Percentiles rank a stretch among this genome's conserved stretches.
phyloP scores from a whole-genome alignment of 257 asterid genomes.

The Capsicum rhomboideum region DNA sequence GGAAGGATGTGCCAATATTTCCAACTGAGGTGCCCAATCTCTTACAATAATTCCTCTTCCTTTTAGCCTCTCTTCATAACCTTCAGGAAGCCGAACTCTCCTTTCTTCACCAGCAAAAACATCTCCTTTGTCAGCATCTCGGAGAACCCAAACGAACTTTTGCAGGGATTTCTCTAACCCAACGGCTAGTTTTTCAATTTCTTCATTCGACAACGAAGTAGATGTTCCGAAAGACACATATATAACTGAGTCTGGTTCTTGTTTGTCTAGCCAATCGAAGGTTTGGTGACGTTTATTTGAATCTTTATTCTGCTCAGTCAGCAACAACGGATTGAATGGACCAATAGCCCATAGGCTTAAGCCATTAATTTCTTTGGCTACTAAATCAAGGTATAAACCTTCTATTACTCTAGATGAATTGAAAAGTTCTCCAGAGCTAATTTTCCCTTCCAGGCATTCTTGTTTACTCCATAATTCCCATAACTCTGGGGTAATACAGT shows the following conservation, averaged over 20 bases:
- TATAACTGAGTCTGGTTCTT: slow-evolving; percentile 13
- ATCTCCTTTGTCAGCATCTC: slow-evolving; percentile 23
- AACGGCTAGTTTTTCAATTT: slow-evolving; percentile 8
- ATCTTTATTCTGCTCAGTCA: neutral
- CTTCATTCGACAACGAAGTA: slow-evolving; percentile 9
- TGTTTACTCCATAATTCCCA: neutral
- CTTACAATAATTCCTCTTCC: slow-evolving; percentile 12
- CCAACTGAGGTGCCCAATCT: slow-evolving; percentile 23
- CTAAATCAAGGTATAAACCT: slow-evolving; percentile 12
- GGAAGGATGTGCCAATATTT: slow-evolving; percentile 7
- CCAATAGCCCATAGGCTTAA: slow-evolving; percentile 18
- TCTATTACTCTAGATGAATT: slow-evolving; percentile 19
- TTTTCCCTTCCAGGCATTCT: neutral
- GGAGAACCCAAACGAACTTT: slow-evolving; percentile 16
- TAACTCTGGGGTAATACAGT: neutral
- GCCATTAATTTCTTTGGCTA: neutral
- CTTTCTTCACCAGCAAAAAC: slow-evolving; percentile 13
- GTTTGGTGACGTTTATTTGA: neutral
- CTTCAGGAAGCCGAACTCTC: slow-evolving; percentile 10
- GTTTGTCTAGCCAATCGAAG: slow-evolving; percentile 24
- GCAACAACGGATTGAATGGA: slow-evolving; percentile 16
- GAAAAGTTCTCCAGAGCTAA: slow-evolving; percentile 7
- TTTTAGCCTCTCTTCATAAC: slow-evolving; percentile 7
- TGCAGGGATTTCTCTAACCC: slow-evolving; percentile 16
- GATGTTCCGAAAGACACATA: slow-evolving; percentile 21